Evolutionary conservation across 495 filamentous ascomycete genomes (phyloP).

Genomic region (Pyrenula aspistea): DNA sequence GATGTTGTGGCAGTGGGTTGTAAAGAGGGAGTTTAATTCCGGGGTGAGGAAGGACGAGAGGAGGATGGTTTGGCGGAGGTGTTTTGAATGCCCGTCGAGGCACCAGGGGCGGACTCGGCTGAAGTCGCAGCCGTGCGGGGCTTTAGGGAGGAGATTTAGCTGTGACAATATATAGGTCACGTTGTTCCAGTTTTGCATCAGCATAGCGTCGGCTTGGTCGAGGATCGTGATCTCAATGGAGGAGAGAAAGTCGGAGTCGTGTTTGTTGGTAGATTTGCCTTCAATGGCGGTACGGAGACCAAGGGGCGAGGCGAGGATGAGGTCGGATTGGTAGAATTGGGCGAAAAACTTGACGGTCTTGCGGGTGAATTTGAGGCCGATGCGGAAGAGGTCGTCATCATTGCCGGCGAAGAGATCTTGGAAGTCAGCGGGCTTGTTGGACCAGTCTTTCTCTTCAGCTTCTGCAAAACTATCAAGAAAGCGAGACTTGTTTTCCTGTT

Average conservation of each 20-base stretch:
- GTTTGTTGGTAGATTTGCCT: slow-evolving; percentile 45
- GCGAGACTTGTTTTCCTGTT: slow-evolving; percentile 90
- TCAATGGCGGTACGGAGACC: slow-evolving; percentile 85
- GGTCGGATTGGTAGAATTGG: slow-evolving; percentile 91
- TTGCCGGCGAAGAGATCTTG: slow-evolving; percentile 84
- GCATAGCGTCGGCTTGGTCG: slow-evolving; percentile 84
- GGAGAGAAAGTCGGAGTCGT: slow-evolving; percentile 82
- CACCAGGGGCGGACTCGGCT: slow-evolving; percentile 85
- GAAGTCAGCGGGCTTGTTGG: slow-evolving; percentile 77
- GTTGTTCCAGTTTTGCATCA: slow-evolving; percentile 99
- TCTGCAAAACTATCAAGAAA: slow-evolving; percentile 70
- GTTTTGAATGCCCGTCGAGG: slow-evolving; percentile 68
- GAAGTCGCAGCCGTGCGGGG: slow-evolving; percentile 90
- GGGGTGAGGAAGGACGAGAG: slow-evolving; percentile 76
- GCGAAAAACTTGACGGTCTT: slow-evolving; percentile 92
- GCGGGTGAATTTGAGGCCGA: slow-evolving; percentile 88
- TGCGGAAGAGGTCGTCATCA: slow-evolving; percentile 89
- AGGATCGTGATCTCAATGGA: slow-evolving; percentile 83
- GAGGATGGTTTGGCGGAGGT: slow-evolving; percentile 75
- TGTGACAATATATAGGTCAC: slow-evolving; percentile 82
- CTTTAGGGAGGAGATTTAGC: slow-evolving; percentile 79
- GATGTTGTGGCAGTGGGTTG: slow-evolving; percentile 65
- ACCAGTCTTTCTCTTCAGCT: slow-evolving; percentile 47
- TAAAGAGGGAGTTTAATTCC: slow-evolving; percentile 71
- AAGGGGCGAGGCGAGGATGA: slow-evolving; percentile 81